Conservation (phyloP, 345 rosid genomes). For the Moringa oleifera region DNA sequence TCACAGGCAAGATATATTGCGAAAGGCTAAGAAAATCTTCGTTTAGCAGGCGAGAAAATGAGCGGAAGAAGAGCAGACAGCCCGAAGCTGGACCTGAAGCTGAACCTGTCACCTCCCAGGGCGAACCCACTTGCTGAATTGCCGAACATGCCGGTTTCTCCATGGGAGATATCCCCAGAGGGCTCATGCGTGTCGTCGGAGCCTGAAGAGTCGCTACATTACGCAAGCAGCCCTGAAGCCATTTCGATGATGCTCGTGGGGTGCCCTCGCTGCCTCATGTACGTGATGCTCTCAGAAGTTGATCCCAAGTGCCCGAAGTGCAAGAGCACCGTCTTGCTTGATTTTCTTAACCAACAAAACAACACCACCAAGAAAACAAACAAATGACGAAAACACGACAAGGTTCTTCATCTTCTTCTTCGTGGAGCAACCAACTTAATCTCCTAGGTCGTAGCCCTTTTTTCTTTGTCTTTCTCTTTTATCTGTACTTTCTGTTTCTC, state of each 20-base stretch:
- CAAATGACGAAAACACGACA: neutral
- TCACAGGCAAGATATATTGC: no score
- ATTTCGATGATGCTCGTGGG: conserved; percentile 46
- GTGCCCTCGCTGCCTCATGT: conserved; percentile 59
- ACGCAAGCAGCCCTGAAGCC: conserved; percentile 14
- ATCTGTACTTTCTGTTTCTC: no score
- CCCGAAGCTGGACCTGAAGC: conserved; percentile 39
- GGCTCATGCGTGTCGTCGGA: conserved; percentile 47
- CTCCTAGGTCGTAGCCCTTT: no score
- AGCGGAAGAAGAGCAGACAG: conserved; percentile 17
- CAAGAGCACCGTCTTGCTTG: conserved; percentile 54
- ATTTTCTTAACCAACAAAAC: conserved; percentile 21
- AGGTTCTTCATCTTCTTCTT: no score
- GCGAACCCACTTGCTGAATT: conserved; percentile 7
- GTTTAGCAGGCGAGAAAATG: conserved; percentile 21
- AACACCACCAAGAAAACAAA: conserved; percentile 13
- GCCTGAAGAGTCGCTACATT: conserved; percentile 15
- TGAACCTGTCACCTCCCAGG: conserved; percentile 39
- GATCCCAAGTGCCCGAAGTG: conserved; percentile 55
- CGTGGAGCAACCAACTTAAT: no score
- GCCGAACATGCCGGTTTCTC: conserved; percentile 14
- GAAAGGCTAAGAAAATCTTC: no score
- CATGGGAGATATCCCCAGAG: conserved; percentile 19
- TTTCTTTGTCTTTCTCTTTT: no score
- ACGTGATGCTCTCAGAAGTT: conserved; percentile 48